Base-by-base conservation (phyloP, 495 filamentous ascomycete species). In the Aspergillus nanangensis region DNA sequence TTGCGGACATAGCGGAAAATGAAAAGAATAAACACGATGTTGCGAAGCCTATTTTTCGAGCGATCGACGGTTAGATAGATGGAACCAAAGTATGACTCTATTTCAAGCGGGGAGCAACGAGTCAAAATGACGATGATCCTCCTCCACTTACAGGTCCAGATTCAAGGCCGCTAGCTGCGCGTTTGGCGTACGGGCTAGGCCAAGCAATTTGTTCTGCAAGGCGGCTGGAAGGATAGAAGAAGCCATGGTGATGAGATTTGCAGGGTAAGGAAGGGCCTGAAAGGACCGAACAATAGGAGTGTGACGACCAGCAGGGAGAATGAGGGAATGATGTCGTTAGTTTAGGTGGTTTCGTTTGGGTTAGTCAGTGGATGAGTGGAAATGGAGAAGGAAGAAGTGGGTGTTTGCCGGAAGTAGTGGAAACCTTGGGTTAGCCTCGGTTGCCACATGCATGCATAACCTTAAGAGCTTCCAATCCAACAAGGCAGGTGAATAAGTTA, bases 11-110 rank as follows among this genome's bases (percentile, higher is more conserved):
- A 91, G 54, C 92, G 82, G 27, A 97, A 72, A 32, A 97, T 63
- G 71, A 97, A 96, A 47, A 93, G 78, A 59, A 90, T 75, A 65
- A 99, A 96, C 34, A 97, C 66, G 34, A 96, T 75, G 61, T 96
- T 96, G 32, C 86, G 86, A 44, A 96, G 51, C 35, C 91, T 93
- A 55, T 41, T 15, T 5, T 14, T 24, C 13, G 3, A 13, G 14
- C 20, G 37, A 21, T 15, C 13, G 20, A 21, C 19, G 41, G 8
- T 39, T 31, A 45, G 36, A 38, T 15, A 17, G 13, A 19, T 20
- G 32, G 17, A 2, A 27, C 21, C 4, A 25, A n/a, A n/a, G n/a
- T n/a, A n/a, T n/a, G n/a, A n/a, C n/a, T n/a, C n/a, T n/a, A n/a
- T n/a, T n/a, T n/a, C n/a, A n/a, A n/a, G n/a, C n/a, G n/a, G n/a